Percentiles rank a stretch among this genome's conserved stretches.
phyloP scores from a whole-genome alignment of 495 filamentous ascomycete genomes.

The Aspergillus ostianus region DNA sequence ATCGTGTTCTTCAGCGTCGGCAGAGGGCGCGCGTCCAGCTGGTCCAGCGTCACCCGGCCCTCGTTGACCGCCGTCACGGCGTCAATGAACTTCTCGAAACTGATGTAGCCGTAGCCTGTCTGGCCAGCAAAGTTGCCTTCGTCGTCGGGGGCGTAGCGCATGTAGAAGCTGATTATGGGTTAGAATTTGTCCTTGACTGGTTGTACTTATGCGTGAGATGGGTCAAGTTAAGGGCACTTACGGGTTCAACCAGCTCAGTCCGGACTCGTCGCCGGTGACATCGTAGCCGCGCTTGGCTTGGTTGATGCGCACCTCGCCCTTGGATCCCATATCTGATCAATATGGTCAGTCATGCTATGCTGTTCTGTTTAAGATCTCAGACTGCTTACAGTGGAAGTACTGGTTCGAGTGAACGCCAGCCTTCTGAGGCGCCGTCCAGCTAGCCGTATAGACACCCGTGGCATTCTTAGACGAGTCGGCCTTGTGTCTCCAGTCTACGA shows the following conservation, averaged over 20 bases:
- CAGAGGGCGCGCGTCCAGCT: slow-evolving; percentile 74
- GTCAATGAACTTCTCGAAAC: slow-evolving; percentile 94
- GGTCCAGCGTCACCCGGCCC: slow-evolving; percentile 63
- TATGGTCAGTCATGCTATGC: slow-evolving; percentile 9
- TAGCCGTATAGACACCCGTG: slow-evolving; percentile 90
- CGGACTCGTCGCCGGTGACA: slow-evolving; percentile 75
- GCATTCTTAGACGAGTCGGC: slow-evolving; percentile 63
- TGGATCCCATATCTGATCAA: slow-evolving; percentile 63
- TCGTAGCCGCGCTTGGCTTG: slow-evolving; percentile 95
- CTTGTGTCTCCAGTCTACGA: slow-evolving; percentile 83
- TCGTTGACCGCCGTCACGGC: slow-evolving; percentile 77
- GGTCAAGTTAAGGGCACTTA: slow-evolving; percentile 22
- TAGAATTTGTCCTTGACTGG: too few relatives aligned
- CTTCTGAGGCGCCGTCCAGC: slow-evolving; percentile 89
- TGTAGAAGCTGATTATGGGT: slow-evolving; percentile 65
- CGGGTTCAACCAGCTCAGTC: slow-evolving; percentile 82
- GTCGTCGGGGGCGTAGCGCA: slow-evolving; percentile 93
- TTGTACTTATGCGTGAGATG: too few relatives aligned
- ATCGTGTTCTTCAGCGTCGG: slow-evolving; percentile 88
- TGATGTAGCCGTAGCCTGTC: slow-evolving; percentile 88
- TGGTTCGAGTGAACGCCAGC: slow-evolving; percentile 93
- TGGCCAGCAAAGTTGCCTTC: slow-evolving; percentile 93
- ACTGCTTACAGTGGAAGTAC: slow-evolving; percentile 76
- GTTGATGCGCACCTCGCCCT: slow-evolving; percentile 84
- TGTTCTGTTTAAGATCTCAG: neutral